Evolutionary conservation across 202 grass and related monocot genomes (phyloP).

Genomic region (Dendrocalamus latiflorus): DNA sequence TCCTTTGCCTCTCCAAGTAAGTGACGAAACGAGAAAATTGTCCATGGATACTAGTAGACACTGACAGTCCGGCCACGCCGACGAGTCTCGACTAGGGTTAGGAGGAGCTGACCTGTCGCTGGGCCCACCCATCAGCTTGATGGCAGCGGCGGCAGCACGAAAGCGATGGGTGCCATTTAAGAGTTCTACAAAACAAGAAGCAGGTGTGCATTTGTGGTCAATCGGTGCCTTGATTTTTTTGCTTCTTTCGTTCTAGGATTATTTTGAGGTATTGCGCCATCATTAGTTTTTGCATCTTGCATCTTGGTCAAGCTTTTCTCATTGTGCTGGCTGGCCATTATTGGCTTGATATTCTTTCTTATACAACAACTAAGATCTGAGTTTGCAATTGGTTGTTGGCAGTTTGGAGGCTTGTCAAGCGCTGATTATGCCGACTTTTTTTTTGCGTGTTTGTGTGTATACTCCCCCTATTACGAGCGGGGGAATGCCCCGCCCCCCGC

Average conservation of each 20-base stretch:
- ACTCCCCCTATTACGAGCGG: no score
- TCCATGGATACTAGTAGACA: not conserved
- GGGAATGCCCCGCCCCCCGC: no score
- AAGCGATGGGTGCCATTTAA: not conserved
- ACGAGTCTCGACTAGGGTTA: not conserved
- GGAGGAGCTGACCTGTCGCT: not conserved
- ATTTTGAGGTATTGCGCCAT: not conserved
- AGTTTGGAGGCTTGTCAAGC: not conserved
- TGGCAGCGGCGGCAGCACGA: not conserved
- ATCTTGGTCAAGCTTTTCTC: not conserved
- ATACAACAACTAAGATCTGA: slow-evolving; percentile 4
- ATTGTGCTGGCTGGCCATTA: not conserved
- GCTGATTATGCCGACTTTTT: not conserved
- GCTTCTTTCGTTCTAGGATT: slow-evolving; percentile 20
- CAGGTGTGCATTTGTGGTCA: not conserved
- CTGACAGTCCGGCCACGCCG: not conserved
- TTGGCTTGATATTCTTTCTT: not conserved
- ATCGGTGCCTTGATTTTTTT: not conserved
- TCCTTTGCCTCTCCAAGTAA: not conserved
- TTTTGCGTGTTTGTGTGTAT: no score
- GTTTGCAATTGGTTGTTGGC: slow-evolving; percentile 4
- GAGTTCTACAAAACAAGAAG: not conserved
- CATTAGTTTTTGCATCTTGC: not conserved
- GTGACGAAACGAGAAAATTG: not conserved
- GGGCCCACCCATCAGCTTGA: not conserved